Evolutionary conservation across 306 rosid genomes (phyloP), one percentile per base, ranked within the genome.

Genomic region (Adenanthera pavonina): DNA sequence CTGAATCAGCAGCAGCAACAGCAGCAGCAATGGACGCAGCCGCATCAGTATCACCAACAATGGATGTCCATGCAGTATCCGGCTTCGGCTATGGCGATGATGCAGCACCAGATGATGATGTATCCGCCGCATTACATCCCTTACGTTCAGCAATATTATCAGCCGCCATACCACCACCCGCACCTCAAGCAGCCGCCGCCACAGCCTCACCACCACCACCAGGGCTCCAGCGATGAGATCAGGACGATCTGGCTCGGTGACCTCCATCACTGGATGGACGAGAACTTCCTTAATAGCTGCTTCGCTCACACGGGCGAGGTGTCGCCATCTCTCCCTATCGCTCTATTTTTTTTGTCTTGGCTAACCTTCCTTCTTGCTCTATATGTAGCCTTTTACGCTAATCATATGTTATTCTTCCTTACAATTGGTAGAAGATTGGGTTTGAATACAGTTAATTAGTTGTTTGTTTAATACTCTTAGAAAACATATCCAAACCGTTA

Each of bases 91-190:
- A 92, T 94, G 98, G 98, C 94, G 20, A 86, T 91, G 97, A 94
- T 94, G 98, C 98, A 94, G 80, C 98, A 94, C 19, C 98, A 94
- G 86, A 89, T 92, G 98, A 92, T 94, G 98, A 92, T 94, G 98
- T 94, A 94, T 62, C 97, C 93, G 3, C 97, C 88, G 83, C 97
- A 90, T 78, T 94, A 92, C 82, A 74, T 94, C 87, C 91, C 97
- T 13, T 85, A 90, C 44, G 74, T 69, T 11, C 88, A 88, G 12
- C 75, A 57, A 20, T 57, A 69, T 69, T 69, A 69, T 30, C 75
- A 69, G 40, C 75, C 75, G 75, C 75, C 75, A 11, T 49, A 69
- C 10, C 75, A 69, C 57, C 54, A 69, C 33, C 80, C 76, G 6
- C 83, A 62, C 48, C 59, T 25, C 4, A 80, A 78, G 0, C 73